Conservation (phyloP, 257 asterid species). For the Lantana camara region DNA sequence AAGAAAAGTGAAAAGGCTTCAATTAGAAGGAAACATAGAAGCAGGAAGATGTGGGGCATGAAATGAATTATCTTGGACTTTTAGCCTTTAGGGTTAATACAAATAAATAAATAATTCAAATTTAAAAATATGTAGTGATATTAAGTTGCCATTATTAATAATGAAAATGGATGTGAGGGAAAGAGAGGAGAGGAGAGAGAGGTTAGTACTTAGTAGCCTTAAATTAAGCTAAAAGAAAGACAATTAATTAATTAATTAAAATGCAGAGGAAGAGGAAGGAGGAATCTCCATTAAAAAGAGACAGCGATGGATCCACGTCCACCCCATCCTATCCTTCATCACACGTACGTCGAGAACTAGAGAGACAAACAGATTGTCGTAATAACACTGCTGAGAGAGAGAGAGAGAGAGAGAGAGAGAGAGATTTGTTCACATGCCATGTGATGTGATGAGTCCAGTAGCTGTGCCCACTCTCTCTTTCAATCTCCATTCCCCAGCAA, state of each 20-base stretch:
- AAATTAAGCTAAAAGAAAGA: slow-evolving; percentile 28
- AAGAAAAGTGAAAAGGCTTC: too few relatives aligned
- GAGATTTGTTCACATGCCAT: slow-evolving; percentile 62
- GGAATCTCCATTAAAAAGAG: slow-evolving; percentile 55
- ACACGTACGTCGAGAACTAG: slow-evolving; percentile 59
- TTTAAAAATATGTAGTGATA: too few relatives aligned
- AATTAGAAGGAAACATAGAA: too few relatives aligned
- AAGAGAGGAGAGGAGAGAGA: neutral
- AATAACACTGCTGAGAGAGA: neutral
- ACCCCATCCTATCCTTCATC: slow-evolving; percentile 52
- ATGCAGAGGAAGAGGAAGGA: too few relatives aligned
- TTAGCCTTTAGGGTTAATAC: too few relatives aligned
- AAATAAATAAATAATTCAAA: too few relatives aligned
- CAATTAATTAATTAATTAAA: slow-evolving; percentile 40
- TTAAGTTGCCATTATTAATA: too few relatives aligned
- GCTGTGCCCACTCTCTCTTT: too few relatives aligned
- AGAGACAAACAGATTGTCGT: slow-evolving; percentile 40
- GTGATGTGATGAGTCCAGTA: slow-evolving; percentile 50
- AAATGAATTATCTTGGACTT: too few relatives aligned
- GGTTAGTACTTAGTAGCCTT: slow-evolving; percentile 5
- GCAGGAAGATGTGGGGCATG: too few relatives aligned
- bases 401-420: neutral
- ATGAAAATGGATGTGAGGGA: too few relatives aligned
- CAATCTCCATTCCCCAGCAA: slow-evolving; percentile 29
- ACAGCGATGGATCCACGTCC: slow-evolving; percentile 56